phyloP scores from a whole-genome alignment of 2,329 filamentous ascomycete genomes.

The Verticillium longisporum region DNA sequence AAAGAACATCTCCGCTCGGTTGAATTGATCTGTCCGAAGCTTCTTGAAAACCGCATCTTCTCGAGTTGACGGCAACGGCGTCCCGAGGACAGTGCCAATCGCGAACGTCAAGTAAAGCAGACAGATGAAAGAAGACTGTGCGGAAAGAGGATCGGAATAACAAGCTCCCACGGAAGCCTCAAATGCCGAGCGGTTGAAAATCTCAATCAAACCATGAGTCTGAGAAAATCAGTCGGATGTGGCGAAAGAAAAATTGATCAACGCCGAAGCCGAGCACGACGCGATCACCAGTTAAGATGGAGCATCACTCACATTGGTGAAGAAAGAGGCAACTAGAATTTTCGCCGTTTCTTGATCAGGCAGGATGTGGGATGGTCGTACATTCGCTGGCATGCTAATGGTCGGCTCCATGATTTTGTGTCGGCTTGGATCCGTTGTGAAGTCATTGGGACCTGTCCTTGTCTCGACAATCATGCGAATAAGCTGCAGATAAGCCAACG shows the following conservation, averaged over 20 bases:
- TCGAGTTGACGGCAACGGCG: constrained; percentile 37
- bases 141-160: constrained; percentile 45
- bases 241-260: constrained; percentile 21
- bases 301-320: constrained; percentile 43
- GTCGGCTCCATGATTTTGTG: constrained; percentile 50
- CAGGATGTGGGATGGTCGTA: constrained; percentile 43
- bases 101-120: constrained; percentile 56
- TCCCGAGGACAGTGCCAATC: constrained; percentile 53
- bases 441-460: constrained; percentile 45
- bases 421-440: constrained; percentile 49
- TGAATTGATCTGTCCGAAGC: constrained; percentile 37
- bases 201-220: constrained; percentile 47
- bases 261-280: neutral
- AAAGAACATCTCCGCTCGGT: constrained; percentile 57
- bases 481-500: constrained; percentile 53
- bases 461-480: constrained; percentile 54
- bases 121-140: constrained; percentile 47
- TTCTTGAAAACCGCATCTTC: constrained; percentile 45
- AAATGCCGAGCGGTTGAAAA: constrained; percentile 48
- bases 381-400: constrained; percentile 36
- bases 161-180: constrained; percentile 41
- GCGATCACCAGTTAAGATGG: neutral
- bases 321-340: constrained; percentile 51
- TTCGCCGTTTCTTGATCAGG: constrained; percentile 48
- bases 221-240: constrained; percentile 23